Evolutionary conservation across 108 stramenopile species (phyloP), one percentile per base, ranked within the genome.

Genomic region (Cyclotella baltica): DNA sequence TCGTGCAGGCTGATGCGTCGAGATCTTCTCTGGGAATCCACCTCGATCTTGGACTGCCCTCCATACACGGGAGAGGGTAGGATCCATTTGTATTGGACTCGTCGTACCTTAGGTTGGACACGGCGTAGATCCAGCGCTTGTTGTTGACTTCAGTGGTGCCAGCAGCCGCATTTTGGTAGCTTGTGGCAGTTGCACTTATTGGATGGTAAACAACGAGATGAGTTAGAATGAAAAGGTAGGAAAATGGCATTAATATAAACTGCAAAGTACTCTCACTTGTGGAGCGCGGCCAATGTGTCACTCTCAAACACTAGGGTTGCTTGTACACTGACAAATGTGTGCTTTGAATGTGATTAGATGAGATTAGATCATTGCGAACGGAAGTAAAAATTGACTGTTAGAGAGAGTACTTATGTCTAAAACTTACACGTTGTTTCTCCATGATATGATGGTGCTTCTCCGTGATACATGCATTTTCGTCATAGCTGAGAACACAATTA

Each of bases 21-120:
- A 81, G 80, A 56, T 81, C 80, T 30, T 36, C 31, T 33, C 80
- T 68, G 38, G 73, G 73, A 70, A 70, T 75, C 80, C 80, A 81
- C 23, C 80, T 56, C 13, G 80, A 81, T 51, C 52, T 74, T 37
- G 80, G 73, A 46, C 70, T 81, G 20, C 62, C 69, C 8, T 9
- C 37, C 36, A 35, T 2, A 33, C 80, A 81, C 23, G 80, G 80
- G 28, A 81, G 67, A 15, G 48, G 33, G 37, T 56, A 53, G n/a
- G 73, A 33, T 22, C 73, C 73, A 65, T 81, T 33, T 27, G 73
- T 53, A 43, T 73, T 75, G 9, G 73, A 70, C 25, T 55, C 62
- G 40, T 81, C 80, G 62, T 62, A 81, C 8, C 80, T 66, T 43
- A 81, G 46, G 28, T 75, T 75, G 15, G 59, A 52, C 4, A 75